These are phyloP conservation scores for Mollisiaceae sp. DNA, from an alignment of 2,329 filamentous ascomycete genomes.

Conservation along the genomic window DNA sequence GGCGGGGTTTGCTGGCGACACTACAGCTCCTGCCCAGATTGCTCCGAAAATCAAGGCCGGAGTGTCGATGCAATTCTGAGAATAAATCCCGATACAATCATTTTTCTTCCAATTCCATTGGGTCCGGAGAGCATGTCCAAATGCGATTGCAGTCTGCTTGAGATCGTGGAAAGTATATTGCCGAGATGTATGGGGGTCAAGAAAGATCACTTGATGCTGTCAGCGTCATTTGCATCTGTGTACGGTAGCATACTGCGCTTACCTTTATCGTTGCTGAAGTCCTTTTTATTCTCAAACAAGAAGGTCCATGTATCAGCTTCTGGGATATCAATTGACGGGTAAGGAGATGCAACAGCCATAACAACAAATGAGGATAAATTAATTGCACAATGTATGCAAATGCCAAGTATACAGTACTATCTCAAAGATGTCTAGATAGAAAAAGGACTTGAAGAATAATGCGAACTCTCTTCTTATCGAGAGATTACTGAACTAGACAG, in stretches of 20 bases:
- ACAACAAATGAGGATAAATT: not conserved
- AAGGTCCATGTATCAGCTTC: constrained; percentile 77
- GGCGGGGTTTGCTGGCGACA: constrained; percentile 83
- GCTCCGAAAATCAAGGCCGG: constrained; percentile 76
- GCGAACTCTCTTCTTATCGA: not conserved
- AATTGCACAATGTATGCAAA: not conserved
- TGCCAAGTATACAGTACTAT: not conserved
- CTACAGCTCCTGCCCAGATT: constrained; percentile 79
- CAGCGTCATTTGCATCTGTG: not conserved
- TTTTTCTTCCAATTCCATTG: constrained; percentile 77
- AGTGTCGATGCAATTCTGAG: constrained; percentile 84
- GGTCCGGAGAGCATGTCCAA: constrained; percentile 77
- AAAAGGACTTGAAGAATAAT: not conserved
- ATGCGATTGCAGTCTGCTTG: constrained; percentile 67
- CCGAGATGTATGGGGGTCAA: constrained; percentile 60
- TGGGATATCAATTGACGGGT: constrained; percentile 68
- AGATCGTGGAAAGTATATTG: constrained; percentile 72
- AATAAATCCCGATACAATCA: constrained; percentile 80
- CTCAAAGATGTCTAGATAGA: not conserved
- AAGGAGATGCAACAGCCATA: constrained; percentile 21
- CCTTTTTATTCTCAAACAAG: constrained; percentile 69
- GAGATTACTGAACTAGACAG: constrained; percentile 1
- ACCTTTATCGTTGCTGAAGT: constrained; percentile 75
- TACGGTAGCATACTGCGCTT: constrained; percentile 17
- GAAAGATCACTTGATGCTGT: constrained; percentile 20